Percentiles rank a stretch among this genome's conserved stretches.
These are phyloP conservation scores for Aciculosporium take DNA, from an alignment of 2,329 filamentous ascomycete genomes.

Conservation along the genomic window DNA sequence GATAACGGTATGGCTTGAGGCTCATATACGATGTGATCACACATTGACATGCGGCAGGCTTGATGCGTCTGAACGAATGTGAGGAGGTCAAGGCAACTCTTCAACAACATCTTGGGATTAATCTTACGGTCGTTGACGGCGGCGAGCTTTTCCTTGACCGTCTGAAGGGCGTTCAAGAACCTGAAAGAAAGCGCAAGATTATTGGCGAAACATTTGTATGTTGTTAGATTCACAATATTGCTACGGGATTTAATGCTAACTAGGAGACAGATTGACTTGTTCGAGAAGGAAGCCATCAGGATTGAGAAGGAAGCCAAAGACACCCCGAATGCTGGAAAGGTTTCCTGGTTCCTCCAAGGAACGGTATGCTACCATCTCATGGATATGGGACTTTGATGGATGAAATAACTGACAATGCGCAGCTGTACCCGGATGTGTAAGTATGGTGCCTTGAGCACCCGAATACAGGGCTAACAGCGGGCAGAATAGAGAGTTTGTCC, in stretches of 20 bases:
- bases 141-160: constrained; percentile 61
- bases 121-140: constrained; percentile 76
- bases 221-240: neutral
- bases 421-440: constrained; percentile 2
- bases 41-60: constrained; percentile 15
- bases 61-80: constrained; percentile 78
- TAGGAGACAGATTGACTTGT: constrained; percentile 50
- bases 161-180: constrained; percentile 61
- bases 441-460: neutral
- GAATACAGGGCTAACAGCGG: constrained; percentile 8
- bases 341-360: constrained; percentile 79
- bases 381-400: neutral
- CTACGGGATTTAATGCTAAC: constrained; percentile 35
- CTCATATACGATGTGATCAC: constrained; percentile 17
- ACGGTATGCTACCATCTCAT: constrained; percentile 44
- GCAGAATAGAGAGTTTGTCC: constrained; percentile 31
- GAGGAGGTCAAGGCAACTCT: constrained; percentile 69
- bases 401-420: neutral
- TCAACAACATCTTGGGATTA: constrained; percentile 68
- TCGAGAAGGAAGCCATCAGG: constrained; percentile 55
- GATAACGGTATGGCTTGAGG: constrained; percentile 45
- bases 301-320: constrained; percentile 60
- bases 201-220: constrained; percentile 40
- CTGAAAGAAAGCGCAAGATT: constrained; percentile 79
- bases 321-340: constrained; percentile 53